These are phyloP conservation scores for Aspergillus melleus DNA, from an alignment of 2,329 filamentous ascomycete species.

Conservation along the genomic window DNA sequence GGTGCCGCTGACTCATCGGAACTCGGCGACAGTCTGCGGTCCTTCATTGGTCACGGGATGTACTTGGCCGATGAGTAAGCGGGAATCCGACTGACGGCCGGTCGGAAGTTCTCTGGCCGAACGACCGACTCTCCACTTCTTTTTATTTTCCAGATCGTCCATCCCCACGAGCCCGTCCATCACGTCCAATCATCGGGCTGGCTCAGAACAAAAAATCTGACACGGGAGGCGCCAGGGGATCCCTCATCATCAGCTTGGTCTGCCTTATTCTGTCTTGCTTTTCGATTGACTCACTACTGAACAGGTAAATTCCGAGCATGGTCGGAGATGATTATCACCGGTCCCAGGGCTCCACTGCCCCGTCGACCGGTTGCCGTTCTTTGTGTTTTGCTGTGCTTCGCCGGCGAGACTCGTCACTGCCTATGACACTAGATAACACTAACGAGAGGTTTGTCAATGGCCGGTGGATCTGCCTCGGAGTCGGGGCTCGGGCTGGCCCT, in stretches of 20 bases:
- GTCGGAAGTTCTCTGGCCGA: neutral
- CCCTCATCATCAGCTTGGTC: neutral
- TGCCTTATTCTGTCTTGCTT: neutral
- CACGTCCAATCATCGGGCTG: neutral
- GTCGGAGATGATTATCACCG: neutral
- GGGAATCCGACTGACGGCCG: neutral
- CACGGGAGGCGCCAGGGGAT: neutral
- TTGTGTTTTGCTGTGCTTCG: neutral
- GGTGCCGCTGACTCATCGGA: constrained; percentile 3
- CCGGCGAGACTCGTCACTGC: neutral
- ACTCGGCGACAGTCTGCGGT: neutral
- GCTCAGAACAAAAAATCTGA: neutral
- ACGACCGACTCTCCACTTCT: neutral
- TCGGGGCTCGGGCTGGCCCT: constrained; percentile 5
- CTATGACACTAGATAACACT: neutral
- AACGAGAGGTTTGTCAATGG: neutral
- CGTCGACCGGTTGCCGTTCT: neutral
- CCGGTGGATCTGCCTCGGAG: constrained; percentile 6
- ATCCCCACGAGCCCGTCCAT: neutral
- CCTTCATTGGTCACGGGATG: too few relatives aligned
- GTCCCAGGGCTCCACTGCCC: neutral
- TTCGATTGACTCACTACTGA: too few relatives aligned
- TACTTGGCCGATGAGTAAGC: neutral
- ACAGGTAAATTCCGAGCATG: neutral
- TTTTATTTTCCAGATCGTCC: neutral